Evolutionary conservation across 192 early-diverging fungal genomes (phyloP).

Genomic region (Backusella macrospora): DNA sequence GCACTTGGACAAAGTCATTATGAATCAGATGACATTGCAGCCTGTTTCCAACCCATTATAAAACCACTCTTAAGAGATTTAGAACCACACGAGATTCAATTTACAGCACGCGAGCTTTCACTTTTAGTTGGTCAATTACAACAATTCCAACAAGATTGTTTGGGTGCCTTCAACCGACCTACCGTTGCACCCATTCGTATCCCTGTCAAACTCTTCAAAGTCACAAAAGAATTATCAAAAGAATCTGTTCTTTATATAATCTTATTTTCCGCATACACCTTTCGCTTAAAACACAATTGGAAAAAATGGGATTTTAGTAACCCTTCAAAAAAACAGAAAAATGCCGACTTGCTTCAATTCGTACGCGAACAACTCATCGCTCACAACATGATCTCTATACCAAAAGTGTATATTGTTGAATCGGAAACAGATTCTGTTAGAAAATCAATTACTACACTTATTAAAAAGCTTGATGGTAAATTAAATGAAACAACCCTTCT

Average conservation of each 20-base stretch:
- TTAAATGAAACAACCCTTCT: neutral
- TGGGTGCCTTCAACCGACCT: conserved; percentile 38
- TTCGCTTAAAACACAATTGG: conserved; percentile 45
- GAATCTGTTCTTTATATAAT: conserved; percentile 46
- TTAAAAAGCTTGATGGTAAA: conserved; percentile 49
- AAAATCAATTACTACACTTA: conserved; percentile 38
- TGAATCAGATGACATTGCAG: conserved; percentile 41
- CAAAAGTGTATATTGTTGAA: conserved; percentile 46
- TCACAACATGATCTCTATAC: conserved; percentile 35
- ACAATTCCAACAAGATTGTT: conserved; percentile 56
- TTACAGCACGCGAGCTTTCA: conserved; percentile 48
- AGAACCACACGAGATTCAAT: conserved; percentile 23
- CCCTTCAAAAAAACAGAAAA: conserved; percentile 32
- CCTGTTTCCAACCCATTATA: conserved; percentile 46
- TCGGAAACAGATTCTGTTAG: conserved; percentile 32
- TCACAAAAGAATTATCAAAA: conserved; percentile 21
- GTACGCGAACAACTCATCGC: conserved; percentile 41
- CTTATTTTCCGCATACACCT: conserved; percentile 48
- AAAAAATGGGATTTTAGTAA: conserved; percentile 47
- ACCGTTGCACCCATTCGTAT: conserved; percentile 38
- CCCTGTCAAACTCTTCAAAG: conserved; percentile 52
- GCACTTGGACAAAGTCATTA: conserved; percentile 41
- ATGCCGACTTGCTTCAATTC: conserved; percentile 42
- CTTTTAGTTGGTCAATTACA: conserved; percentile 47
- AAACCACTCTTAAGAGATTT: conserved; percentile 43